Conservation (phyloP, 495 filamentous ascomycete species). For the Acidiella bohemica region DNA sequence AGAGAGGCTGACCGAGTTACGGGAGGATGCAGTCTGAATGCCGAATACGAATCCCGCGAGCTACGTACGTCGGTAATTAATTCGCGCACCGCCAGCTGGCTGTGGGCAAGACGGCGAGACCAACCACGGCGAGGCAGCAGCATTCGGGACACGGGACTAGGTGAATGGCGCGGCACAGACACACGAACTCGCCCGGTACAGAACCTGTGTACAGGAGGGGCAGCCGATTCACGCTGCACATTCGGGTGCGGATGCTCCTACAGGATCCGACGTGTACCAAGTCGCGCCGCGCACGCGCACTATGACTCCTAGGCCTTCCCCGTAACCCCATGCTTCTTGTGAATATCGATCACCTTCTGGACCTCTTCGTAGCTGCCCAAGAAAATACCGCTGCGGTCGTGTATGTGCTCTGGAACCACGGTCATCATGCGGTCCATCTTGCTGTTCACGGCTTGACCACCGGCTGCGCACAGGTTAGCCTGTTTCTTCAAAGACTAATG, state of each 20-base stretch:
- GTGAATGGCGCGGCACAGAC: no score
- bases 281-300: background rate
- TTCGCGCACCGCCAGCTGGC: no score
- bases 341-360: conserved; percentile 75
- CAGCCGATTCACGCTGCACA: no score
- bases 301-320: background rate
- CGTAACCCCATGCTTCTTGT: conserved; percentile 34
- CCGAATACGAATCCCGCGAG: no score
- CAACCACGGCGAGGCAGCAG: no score
- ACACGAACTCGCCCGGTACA: no score
- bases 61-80: no score
- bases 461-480: conserved; percentile 38
- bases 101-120: no score
- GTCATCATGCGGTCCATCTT: conserved; percentile 79
- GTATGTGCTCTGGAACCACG: conserved; percentile 83
- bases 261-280: background rate
- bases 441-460: conserved; percentile 81
- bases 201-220: no score
- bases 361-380: conserved; percentile 90
- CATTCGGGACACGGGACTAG: no score
- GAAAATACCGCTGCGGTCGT: conserved; percentile 92
- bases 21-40: no score
- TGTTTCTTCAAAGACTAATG: background rate
- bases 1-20: no score
- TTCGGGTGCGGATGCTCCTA: background rate